phyloP scores from a whole-genome alignment of 2,329 filamentous ascomycete genomes.

The Arthroderma sp. region DNA sequence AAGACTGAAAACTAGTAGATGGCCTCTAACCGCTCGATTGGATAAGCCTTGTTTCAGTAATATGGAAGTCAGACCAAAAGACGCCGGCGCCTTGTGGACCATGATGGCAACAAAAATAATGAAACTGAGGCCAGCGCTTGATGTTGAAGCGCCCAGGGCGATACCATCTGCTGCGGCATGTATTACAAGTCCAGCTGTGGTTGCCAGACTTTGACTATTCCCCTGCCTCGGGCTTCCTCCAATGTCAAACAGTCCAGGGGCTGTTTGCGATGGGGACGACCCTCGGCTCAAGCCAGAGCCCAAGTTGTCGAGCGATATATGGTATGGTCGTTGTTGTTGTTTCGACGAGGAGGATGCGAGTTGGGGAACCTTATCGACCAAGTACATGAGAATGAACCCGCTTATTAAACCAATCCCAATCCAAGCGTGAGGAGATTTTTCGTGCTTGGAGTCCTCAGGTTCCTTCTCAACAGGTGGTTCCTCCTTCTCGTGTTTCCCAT shows the following conservation, averaged over 20 bases:
- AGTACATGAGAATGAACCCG: constrained; percentile 92
- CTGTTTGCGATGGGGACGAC: constrained; percentile 27
- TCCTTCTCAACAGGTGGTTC: constrained; percentile 4
- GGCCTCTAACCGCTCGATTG: constrained; percentile 69
- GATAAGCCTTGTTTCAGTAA: constrained; percentile 81
- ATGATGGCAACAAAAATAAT: constrained; percentile 95
- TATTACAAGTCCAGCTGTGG: constrained; percentile 88
- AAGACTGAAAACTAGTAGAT: constrained; percentile 81
- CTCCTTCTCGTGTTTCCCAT: neutral
- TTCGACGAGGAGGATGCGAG: constrained; percentile 55
- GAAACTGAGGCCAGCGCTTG: constrained; percentile 64
- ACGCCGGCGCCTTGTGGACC: constrained; percentile 92
- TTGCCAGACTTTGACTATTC: constrained; percentile 48
- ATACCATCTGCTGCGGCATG: constrained; percentile 93
- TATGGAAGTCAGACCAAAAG: constrained; percentile 84
- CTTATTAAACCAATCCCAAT: constrained; percentile 76
- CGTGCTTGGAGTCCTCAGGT: constrained; percentile 27
- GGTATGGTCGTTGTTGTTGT: constrained; percentile 54
- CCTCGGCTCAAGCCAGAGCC: constrained; percentile 40
- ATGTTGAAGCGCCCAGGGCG: constrained; percentile 80
- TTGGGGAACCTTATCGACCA: constrained; percentile 74
- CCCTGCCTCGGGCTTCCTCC: constrained; percentile 15
- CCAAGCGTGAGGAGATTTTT: constrained; percentile 53
- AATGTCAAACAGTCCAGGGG: constrained; percentile 21
- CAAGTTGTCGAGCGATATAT: constrained; percentile 79